A percentile compares a stretch with the other conserved stretches of the same genome.
Evolutionary conservation across 805 yeast species (phyloP).

Genomic region (Clavispora vitiphila): DNA sequence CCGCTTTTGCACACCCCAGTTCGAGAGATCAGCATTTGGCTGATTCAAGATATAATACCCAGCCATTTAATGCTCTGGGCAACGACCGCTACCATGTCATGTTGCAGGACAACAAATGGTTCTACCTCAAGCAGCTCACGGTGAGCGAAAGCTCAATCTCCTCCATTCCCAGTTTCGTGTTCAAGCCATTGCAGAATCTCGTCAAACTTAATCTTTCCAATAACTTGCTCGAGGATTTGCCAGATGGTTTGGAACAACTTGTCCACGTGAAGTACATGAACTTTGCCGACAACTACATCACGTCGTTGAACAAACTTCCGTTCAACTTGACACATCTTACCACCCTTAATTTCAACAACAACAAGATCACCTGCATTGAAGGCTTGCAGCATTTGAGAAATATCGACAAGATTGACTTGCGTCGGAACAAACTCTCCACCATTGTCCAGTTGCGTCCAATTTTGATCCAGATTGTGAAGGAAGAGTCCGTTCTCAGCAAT

Average conservation of each 20-base stretch:
- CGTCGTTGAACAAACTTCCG: slow-evolving; percentile 31
- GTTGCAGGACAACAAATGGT: slow-evolving; percentile 36
- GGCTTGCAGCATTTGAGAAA: slow-evolving; percentile 40
- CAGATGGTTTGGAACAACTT: slow-evolving; percentile 49
- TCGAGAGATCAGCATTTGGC: slow-evolving; percentile 1
- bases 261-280: slow-evolving; percentile 43
- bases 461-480: slow-evolving; percentile 27
- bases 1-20: slow-evolving; percentile 4
- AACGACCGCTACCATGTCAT: slow-evolving; percentile 5
- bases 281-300: slow-evolving; percentile 39
- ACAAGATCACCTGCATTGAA: slow-evolving; percentile 36
- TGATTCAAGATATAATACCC: not conserved
- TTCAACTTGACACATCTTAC: slow-evolving; percentile 30
- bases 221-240: slow-evolving; percentile 46
- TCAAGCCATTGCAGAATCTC: slow-evolving; percentile 35
- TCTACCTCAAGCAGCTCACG: slow-evolving; percentile 36
- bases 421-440: slow-evolving; percentile 42
- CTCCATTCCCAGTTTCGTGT: slow-evolving; percentile 28
- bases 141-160: slow-evolving; percentile 37
- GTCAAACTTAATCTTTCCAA: slow-evolving; percentile 52
- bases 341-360: slow-evolving; percentile 48
- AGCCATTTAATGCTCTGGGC: slow-evolving; percentile 12
- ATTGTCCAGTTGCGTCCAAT: slow-evolving; percentile 31
- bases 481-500: slow-evolving; percentile 31
- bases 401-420: slow-evolving; percentile 49